Base-by-base conservation (phyloP, 2,329 filamentous ascomycete species). In the Zymoseptoria brevis region DNA sequence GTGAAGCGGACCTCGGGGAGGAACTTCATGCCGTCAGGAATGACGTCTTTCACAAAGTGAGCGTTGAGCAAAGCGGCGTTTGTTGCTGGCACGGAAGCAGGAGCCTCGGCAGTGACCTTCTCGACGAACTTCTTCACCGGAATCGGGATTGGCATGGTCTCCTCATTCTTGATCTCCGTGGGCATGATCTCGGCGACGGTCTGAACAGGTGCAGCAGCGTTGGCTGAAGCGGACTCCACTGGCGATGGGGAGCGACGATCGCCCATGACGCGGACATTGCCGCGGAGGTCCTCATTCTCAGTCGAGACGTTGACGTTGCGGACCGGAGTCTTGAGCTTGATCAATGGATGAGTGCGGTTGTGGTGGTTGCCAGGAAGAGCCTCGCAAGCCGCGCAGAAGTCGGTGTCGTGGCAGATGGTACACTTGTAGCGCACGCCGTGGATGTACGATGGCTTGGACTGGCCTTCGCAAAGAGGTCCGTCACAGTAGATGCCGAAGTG, bases 351-450 rank as follows among this genome's bases (percentile, higher is more conserved):
- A n/a, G 92, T 96, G 75, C 86, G 87, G 80, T 97, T 96, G 79
- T 99, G 94, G 21, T 78, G 79, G 74, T 95, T 93, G 64, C 80
- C 80, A 7, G 94, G 94, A 68, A 86, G 86, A 54, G 93, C 90
- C 77, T 99, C 95, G 77, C 94, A 99, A 71, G 84, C 88, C 71
- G 89, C 90, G 73, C 94, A 99, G 79, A 96, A 96, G 75, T 99
- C 94, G 35, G 87, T 87, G 73, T 99, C 92, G 70, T 95, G 82
- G 79, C 94, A 99, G 58, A 99, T 87, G 56, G 93, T 90, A 72
- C 94, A 99, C 84, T 99, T 99, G 83, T 94, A 99, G 64, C 94
- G 89, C 61, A 88, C 83, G 55, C 94, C 95, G 57, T 82, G 81
- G 69, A 99, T 96, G 78, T 83, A 80, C 70, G 79, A 72, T 72